Base-by-base conservation (phyloP, 2,329 filamentous ascomycete genomes). In the Neonectria punicea region DNA sequence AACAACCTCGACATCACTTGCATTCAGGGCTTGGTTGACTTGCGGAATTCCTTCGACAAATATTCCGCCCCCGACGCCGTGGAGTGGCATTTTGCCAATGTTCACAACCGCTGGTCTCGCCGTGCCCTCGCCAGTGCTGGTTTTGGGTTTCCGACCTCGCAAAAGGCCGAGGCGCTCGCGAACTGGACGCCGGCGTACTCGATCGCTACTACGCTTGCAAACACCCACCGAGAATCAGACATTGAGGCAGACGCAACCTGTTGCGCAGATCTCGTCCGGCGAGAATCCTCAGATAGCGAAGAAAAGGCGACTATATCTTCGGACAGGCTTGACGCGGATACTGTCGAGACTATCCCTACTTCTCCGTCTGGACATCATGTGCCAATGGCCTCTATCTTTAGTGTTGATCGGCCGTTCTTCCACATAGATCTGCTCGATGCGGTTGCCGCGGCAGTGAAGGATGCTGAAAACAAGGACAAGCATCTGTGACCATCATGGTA, bases 1-100 rank as follows among this genome's bases (percentile, higher is more conserved):
- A 86, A 87, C 70, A 81, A 83, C 61, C 78, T 89, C 30, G 88
- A 90, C 65, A 82, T 87, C 9, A 89, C 87, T 0, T 84, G 85
- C 2, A 76, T 89, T 0, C 87, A 90, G 69, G 84, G 84, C 1
- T 77, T 90, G 11, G 80, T 88, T 50, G 86, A 89, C 69, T 76
- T 87, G 13, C 82, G 86, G 44, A 84, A 84, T 67, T 81, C 84
- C 22, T 79, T 90, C 2, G 85, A 88, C 73, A 80, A 81, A 14
- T 85, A 88, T 70, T 83, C 86, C 0, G 74, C 79, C 4, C 85
- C 84, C 0, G 80, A 83, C 44, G 66, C 73, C 0, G 83, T 85
- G 9, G 82, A 86, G 66, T 85, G 84, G 83, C 84, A 87, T 67
- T 84, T 90, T 69, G 86, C 86, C 1, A 81, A 82, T 44, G 78